Percentiles rank a stretch among this genome's conserved stretches.
Evolutionary conservation across 2,329 filamentous ascomycete genomes (phyloP).

Genomic region (Lithohypha guttulata): DNA sequence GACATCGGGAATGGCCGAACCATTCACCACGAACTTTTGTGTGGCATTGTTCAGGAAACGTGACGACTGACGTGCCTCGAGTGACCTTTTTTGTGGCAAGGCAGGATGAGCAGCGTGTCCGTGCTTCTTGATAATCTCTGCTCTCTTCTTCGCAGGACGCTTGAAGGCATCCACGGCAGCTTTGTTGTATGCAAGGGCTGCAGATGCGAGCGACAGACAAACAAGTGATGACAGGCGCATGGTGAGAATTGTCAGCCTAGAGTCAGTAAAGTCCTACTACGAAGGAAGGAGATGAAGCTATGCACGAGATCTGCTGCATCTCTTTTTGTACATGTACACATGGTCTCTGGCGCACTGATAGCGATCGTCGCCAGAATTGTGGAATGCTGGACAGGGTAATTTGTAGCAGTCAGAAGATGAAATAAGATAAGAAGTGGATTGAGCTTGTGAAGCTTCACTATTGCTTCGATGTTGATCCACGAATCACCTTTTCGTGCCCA

Average conservation of each 20-base stretch:
- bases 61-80: slow-evolving; percentile 5
- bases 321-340: not conserved
- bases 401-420: not conserved
- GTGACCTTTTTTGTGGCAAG: not conserved
- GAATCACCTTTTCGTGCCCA: too few species aligned
- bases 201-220: slow-evolving; percentile 5
- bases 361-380: not conserved
- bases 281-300: not conserved
- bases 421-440: not conserved
- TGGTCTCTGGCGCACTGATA: not conserved
- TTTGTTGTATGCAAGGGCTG: slow-evolving; percentile 3
- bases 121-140: slow-evolving; percentile 8
- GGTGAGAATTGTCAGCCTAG: not conserved
- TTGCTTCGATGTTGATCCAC: not conserved
- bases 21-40: slow-evolving; percentile 49
- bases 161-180: slow-evolving; percentile 9
- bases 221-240: slow-evolving; percentile 4
- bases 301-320: not conserved
- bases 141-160: slow-evolving; percentile 1
- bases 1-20: slow-evolving; percentile 55
- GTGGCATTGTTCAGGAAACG: slow-evolving; percentile 7
- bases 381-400: not conserved
- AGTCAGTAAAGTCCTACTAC: not conserved
- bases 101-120: not conserved
- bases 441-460: not conserved